Percentiles rank a stretch among this genome's conserved stretches.
phyloP scores from a whole-genome alignment of 768 basidiomycete genomes.

The Xanthoconium purpureum region DNA sequence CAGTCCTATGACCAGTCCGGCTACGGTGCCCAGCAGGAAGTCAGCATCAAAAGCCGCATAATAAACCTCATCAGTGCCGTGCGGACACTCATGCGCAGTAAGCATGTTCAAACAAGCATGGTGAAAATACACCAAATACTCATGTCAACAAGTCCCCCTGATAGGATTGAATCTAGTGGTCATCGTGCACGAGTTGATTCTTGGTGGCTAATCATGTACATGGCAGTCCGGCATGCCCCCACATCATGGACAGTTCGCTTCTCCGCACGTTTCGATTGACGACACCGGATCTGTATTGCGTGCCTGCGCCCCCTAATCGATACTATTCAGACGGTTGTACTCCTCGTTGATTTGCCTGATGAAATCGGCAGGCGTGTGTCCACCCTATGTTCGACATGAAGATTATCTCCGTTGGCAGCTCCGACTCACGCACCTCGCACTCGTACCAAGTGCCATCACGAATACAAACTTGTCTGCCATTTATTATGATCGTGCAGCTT shows the following conservation, averaged over 20 bases:
- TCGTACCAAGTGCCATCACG: constrained; percentile 77
- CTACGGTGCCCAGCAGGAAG: constrained; percentile 56
- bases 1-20: constrained; percentile 67
- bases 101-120: constrained; percentile 38
- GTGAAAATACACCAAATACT: constrained; percentile 10
- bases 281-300: constrained; percentile 5
- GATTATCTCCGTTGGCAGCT: constrained; percentile 22
- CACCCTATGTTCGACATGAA: constrained; percentile 48
- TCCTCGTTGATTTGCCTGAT: constrained; percentile 72
- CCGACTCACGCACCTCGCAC: constrained; percentile 58
- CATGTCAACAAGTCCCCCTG: constrained; percentile 69
- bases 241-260: constrained; percentile 16
- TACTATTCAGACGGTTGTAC: constrained; percentile 59
- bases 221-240: constrained; percentile 13
- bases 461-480: constrained; percentile 62
- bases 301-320: constrained; percentile 20
- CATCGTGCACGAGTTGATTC: constrained; percentile 79
- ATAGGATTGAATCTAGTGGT: constrained; percentile 85
- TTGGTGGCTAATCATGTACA: constrained; percentile 45
- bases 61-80: constrained; percentile 94
- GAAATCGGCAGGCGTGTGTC: constrained; percentile 73
- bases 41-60: constrained; percentile 78
- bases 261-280: constrained; percentile 6
- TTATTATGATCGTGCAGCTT: constrained; percentile 87
- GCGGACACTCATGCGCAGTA: constrained; percentile 95